Conservation (phyloP, 805 yeast species). For the Metahyphopichia silvanorum region DNA sequence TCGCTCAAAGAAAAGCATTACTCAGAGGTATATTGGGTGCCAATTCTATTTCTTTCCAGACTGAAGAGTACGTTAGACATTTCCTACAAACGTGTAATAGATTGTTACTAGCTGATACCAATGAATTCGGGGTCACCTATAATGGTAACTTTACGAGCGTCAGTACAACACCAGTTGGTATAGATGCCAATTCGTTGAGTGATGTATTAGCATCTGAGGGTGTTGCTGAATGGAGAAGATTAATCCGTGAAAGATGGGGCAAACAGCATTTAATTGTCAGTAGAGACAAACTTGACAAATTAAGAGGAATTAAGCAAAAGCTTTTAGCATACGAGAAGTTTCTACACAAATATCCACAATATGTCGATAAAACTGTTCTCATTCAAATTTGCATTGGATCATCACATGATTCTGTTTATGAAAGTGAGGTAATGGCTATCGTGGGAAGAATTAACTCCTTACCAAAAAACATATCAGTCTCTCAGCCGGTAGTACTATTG, state of each 20-base stretch:
- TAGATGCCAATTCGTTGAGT: conserved; percentile 61
- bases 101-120: conserved; percentile 78
- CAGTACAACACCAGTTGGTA: conserved; percentile 70
- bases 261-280: conserved; percentile 70
- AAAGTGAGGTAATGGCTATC: conserved; percentile 68
- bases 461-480: conserved; percentile 64
- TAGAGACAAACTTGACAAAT: conserved; percentile 82
- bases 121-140: conserved; percentile 55
- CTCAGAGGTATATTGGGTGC: conserved; percentile 87
- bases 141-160: conserved; percentile 57
- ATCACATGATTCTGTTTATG: conserved; percentile 57
- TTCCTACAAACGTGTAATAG: conserved; percentile 88
- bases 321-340: conserved; percentile 82
- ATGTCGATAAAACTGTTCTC: conserved; percentile 64
- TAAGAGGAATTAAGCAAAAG: conserved; percentile 87
- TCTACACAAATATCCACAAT: conserved; percentile 67
- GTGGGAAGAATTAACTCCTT: conserved; percentile 83
- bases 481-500: conserved; percentile 81
- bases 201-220: conserved; percentile 43
- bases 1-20: conserved; percentile 79
- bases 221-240: conserved; percentile 61
- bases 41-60: conserved; percentile 84
- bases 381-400: conserved; percentile 77
- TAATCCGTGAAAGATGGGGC: conserved; percentile 79
- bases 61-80: conserved; percentile 89